Base-by-base conservation (phyloP, 768 basidiomycete species). In the Suillus paluster region DNA sequence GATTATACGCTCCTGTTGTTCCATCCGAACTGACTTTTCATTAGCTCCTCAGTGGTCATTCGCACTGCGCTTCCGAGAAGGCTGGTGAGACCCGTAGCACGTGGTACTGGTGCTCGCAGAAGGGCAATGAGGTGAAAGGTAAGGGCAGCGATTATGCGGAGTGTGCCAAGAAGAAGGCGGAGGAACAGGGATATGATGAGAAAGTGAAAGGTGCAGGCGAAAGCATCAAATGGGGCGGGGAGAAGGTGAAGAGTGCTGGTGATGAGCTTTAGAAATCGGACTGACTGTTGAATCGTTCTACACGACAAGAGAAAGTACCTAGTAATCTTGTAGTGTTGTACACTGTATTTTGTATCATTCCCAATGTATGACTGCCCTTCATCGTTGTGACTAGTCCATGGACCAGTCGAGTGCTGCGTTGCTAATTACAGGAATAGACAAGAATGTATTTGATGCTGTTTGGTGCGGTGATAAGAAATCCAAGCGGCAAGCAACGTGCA, bases 11-110 rank as follows among this genome's bases (percentile, higher is more conserved):
- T 14, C 23, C 17, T 10, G 8, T 11, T 11, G 21, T 10, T 7
- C 9, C 17, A 1, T 4, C 14, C 33, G 14, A 5, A 50, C 19
- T 45, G 21, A 64, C 11, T 41, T 11, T 45, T 38, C 19, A 15
- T 23, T 25, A 80, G 62, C 71, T 78, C 34, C 65, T 91, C 64
- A 80, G 74, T 34, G 84, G 84, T 12, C 58, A 67, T 21, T 57
- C 69, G 7, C 64, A 66, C 23, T 48, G 62, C 23, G 68, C 58
- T n/a, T 59, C 76, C 58, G 74, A 76, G 33, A 75, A 74, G 60
- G 71, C 60, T 25, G 66, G n/a, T 33, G 60, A 61, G n/a, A 27
- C 57, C 23, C 52, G 42, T n/a, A 41, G 42, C 8, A 27, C 56
- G 19, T 58, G 55, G 60, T 38, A 54, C 58, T 65, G 72, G 72